Conservation (phyloP, 176 grass and related monocot genomes). For the Hordeum marinum region DNA sequence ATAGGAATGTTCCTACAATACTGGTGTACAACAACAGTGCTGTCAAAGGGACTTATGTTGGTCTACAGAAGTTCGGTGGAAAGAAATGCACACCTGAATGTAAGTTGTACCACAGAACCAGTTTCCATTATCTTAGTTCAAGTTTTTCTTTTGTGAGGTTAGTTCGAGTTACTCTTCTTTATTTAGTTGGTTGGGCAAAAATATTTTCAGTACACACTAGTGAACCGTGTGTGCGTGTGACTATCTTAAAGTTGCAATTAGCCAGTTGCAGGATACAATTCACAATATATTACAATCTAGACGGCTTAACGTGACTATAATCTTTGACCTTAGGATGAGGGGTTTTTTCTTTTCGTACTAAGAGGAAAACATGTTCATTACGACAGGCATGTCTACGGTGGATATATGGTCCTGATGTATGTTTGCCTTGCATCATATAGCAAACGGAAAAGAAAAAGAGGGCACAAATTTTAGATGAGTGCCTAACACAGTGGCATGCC, state of each 20-base stretch:
- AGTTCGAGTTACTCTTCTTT: background rate
- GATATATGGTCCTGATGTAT: background rate
- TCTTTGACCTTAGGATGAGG: background rate
- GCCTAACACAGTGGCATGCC: background rate
- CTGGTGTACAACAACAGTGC: slow-evolving; percentile 94
- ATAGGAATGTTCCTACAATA: slow-evolving; percentile 90
- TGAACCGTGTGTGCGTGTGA: background rate
- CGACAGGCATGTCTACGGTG: background rate
- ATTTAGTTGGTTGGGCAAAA: background rate
- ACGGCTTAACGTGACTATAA: background rate
- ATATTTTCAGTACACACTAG: background rate
- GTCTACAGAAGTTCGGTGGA: slow-evolving; percentile 73
- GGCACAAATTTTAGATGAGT: background rate
- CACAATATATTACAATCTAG: background rate
- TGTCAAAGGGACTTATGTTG: slow-evolving; percentile 87
- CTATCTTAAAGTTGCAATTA: background rate
- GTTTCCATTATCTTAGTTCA: background rate
- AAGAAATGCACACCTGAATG: slow-evolving; percentile 94
- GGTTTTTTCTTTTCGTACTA: background rate
- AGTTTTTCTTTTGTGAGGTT: background rate
- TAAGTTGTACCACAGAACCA: slow-evolving; percentile 37
- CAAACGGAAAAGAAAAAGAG: background rate
- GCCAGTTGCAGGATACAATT: background rate
- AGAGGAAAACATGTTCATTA: background rate
- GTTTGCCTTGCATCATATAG: background rate